Base-by-base conservation (phyloP, 2,329 filamentous ascomycete genomes). In the Fusarium agapanthi region DNA sequence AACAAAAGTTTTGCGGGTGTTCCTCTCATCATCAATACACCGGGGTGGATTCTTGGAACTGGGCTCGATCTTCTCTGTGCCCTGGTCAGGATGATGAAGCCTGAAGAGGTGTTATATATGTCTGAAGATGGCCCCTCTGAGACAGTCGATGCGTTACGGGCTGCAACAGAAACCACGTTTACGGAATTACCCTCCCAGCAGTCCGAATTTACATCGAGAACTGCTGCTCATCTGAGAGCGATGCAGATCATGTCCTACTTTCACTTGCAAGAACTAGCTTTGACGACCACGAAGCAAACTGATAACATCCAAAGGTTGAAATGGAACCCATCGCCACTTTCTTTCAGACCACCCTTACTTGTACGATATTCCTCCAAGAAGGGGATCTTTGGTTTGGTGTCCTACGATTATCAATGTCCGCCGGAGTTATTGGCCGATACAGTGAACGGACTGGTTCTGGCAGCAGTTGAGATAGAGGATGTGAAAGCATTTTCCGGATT, bases 181-280 rank as follows among this genome's bases (percentile, higher is more conserved):
- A 81, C 83, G 43, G 83, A 85, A 10, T 81, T 94, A 9, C 87
- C 90, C 10, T 91, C 91, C 3, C 88, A 91, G 73, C 80, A 86
- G 14, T 85, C 85, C n/a, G 87, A 89, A 44, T 84, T 84, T 44
- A 85, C 85, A 3, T 83, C 87, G 7, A 85, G 91, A 41, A 92
- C 90, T 15, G 87, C 92, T 0, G 86, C 88, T 1, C 90, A 95
- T 68, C 81, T 93, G 6, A 85, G 92, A 56, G 87, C 88, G 11
- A 94, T 95, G 91, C 92, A 95, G 74, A 89, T 87, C n/a, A 91
- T 94, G 86, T 91, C 92, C 0, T 95, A 95, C 75, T 94, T 95
- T 76, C 93, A 95, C 77, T 40, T 74, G 16, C 66, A 77, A 40
- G 60, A 68, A 12, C 22, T 48, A 34, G 53, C 8, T 72, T 84